Conservation (phyloP, 1,139 yeast species). For the Geotrichum aggregatum region DNA sequence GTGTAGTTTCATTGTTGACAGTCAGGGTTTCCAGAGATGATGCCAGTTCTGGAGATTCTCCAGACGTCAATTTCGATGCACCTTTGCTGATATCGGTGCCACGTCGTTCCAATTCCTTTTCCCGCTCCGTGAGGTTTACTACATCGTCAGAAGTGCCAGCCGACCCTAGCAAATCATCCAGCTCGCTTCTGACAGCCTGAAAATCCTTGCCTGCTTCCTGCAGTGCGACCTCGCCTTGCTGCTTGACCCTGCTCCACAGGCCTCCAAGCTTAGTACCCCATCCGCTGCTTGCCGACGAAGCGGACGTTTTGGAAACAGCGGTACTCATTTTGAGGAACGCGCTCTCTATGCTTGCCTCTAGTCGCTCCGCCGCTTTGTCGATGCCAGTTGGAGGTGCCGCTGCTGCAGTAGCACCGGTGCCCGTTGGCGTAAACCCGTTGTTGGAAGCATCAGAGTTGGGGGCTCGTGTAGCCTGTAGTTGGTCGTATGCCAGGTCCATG, state of each 20-base stretch:
- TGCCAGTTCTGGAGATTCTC: not conserved
- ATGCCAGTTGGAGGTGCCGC: not conserved
- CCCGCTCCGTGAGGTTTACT: slow-evolving; percentile 32
- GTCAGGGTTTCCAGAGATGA: slow-evolving; percentile 12
- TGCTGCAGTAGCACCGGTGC: not conserved
- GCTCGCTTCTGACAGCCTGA: slow-evolving; percentile 30
- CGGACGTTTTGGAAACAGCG: slow-evolving; percentile 41
- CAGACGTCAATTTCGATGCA: not conserved
- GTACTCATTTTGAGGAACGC: slow-evolving; percentile 41
- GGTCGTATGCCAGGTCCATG: slow-evolving; percentile 33
- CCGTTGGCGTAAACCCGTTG: too few relatives aligned
- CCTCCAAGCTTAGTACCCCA: slow-evolving; percentile 34
- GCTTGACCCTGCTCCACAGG: slow-evolving; percentile 39
- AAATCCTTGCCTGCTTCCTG: slow-evolving; percentile 40
- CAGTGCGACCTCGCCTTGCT: slow-evolving; percentile 43
- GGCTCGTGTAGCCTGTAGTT: slow-evolving; percentile 24
- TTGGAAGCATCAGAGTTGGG: slow-evolving; percentile 15
- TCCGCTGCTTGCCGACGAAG: slow-evolving; percentile 32
- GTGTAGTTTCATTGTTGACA: too few relatives aligned
- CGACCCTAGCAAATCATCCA: slow-evolving; percentile 29
- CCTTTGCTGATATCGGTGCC: not conserved
- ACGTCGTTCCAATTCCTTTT: not conserved
- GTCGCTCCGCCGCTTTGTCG: slow-evolving; percentile 7
- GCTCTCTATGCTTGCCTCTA: slow-evolving; percentile 28
- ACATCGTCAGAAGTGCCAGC: slow-evolving; percentile 14